phyloP scores from a whole-genome alignment of 805 yeast genomes.

The Candida ortonii region DNA sequence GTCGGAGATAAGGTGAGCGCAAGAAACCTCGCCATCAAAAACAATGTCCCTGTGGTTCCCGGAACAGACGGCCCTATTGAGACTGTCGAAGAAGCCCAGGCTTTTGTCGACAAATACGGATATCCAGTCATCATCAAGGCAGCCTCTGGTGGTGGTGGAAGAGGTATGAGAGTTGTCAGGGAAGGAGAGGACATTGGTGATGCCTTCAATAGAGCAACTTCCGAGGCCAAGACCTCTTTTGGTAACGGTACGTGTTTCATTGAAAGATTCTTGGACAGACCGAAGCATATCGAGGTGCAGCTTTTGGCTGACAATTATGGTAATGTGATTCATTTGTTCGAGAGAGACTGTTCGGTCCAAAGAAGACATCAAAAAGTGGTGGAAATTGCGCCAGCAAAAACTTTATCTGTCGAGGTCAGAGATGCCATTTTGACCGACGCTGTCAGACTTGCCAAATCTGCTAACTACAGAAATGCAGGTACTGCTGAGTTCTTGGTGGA shows the following conservation, averaged over 20 bases:
- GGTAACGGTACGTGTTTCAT: constrained; percentile 98
- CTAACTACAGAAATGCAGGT: constrained; percentile 95
- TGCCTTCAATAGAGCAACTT: constrained; percentile 89
- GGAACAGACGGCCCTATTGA: constrained; percentile 98
- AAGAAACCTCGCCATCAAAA: constrained; percentile 75
- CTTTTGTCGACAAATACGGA: constrained; percentile 80
- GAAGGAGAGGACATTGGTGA: constrained; percentile 92
- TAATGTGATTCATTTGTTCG: constrained; percentile 91
- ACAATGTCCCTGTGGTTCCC: constrained; percentile 90
- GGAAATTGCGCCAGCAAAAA: constrained; percentile 96
- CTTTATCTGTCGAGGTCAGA: constrained; percentile 76
- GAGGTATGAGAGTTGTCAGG: constrained; percentile 99
- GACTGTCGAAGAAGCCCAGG: constrained; percentile 69
- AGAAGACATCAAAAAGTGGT: constrained; percentile 99
- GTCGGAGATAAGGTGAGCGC: constrained; percentile 98
- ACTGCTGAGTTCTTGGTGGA: constrained; percentile 98
- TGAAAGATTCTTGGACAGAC: constrained; percentile 90
- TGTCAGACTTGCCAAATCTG: constrained; percentile 82
- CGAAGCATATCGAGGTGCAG: constrained; percentile 98
- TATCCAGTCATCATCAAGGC: constrained; percentile 97
- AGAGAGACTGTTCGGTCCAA: constrained; percentile 99
- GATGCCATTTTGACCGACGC: constrained; percentile 94
- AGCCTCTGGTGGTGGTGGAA: constrained; percentile 99
- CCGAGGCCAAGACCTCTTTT: constrained; percentile 93
- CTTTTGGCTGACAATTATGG: constrained; percentile 91